Evolutionary conservation across 768 basidiomycete species (phyloP).

Genomic region (Hypholoma sublateritium): DNA sequence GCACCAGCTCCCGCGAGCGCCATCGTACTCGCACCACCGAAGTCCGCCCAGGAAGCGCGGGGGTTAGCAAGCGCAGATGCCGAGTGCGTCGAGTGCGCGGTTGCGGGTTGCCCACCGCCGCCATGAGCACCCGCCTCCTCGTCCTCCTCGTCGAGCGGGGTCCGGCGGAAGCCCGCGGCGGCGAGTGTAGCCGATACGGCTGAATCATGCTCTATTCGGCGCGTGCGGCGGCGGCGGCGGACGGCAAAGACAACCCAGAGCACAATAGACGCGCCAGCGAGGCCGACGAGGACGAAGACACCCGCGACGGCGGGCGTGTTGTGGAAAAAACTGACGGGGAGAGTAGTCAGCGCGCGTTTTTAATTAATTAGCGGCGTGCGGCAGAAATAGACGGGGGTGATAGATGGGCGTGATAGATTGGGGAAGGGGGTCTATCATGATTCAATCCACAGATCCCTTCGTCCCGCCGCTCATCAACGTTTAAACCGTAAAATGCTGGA

Average conservation of each 20-base stretch:
- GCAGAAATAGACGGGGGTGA: neutral
- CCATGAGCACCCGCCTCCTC: conserved; percentile 18
- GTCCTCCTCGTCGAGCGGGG: conserved; percentile 59
- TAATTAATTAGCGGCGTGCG: neutral
- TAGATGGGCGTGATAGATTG: neutral
- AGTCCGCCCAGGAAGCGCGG: conserved; percentile 9
- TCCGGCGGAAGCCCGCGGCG: conserved; percentile 68
- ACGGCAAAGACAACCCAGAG: conserved; percentile 73
- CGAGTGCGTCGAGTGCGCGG: no score
- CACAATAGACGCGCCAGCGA: conserved; percentile 68
- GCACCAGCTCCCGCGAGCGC: conserved; percentile 23
- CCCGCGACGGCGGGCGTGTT: conserved; percentile 92
- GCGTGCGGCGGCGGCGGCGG: conserved; percentile 61
- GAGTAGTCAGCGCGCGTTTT: conserved; percentile 1
- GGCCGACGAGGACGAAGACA: conserved; percentile 86
- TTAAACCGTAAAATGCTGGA: no score
- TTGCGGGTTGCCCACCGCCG: neutral
- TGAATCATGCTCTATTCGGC: conserved; percentile 64
- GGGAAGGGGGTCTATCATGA: no score
- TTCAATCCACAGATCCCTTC: no score
- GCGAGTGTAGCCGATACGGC: conserved; percentile 72
- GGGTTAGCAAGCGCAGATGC: neutral
- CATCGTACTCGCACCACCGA: neutral
- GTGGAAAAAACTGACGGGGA: conserved; percentile 65
- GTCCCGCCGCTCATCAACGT: no score